A percentile compares a stretch with the other conserved stretches of the same genome.
These are phyloP conservation scores for Suhomyces maxii DNA, from an alignment of 1,139 yeast genomes.

Conservation along the genomic window DNA sequence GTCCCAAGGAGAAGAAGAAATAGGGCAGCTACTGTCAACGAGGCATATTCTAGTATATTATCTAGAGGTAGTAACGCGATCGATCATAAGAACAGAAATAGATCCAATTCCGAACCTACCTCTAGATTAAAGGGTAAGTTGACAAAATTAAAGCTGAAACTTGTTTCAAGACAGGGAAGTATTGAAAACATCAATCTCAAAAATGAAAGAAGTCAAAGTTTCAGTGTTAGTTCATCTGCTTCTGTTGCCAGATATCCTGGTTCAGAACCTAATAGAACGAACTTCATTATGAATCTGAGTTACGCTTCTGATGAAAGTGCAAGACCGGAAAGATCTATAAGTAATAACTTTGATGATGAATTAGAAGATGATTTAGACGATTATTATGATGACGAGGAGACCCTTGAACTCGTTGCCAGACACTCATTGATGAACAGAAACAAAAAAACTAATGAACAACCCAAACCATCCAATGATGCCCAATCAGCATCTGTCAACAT, in stretches of 20 bases:
- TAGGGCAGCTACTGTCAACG: neutral
- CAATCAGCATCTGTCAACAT: neutral
- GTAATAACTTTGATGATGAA: neutral
- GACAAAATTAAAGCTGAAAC: constrained; percentile 19
- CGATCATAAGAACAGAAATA: constrained; percentile 13
- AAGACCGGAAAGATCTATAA: neutral
- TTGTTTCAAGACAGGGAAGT: constrained; percentile 3
- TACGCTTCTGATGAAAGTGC: neutral
- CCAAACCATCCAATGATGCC: neutral
- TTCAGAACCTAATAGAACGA: constrained; percentile 11
- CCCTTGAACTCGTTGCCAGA: constrained; percentile 12
- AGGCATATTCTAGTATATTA: neutral
- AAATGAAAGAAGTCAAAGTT: constrained; percentile 4
- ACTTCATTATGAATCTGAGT: neutral
- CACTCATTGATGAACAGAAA: neutral
- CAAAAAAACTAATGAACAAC: neutral
- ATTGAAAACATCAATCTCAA: neutral
- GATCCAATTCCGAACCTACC: constrained; percentile 19
- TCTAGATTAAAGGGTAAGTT: constrained; percentile 22
- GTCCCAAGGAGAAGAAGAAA: constrained; percentile 63
- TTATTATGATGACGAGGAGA: constrained; percentile 14
- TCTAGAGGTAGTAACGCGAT: neutral
- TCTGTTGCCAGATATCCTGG: constrained; percentile 5
- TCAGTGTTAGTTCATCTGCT: constrained; percentile 1
- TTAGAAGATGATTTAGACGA: constrained; percentile 16